These are phyloP conservation scores for Rhododendron ovatum DNA, from an alignment of 148 eudicot species.

Conservation along the genomic window DNA sequence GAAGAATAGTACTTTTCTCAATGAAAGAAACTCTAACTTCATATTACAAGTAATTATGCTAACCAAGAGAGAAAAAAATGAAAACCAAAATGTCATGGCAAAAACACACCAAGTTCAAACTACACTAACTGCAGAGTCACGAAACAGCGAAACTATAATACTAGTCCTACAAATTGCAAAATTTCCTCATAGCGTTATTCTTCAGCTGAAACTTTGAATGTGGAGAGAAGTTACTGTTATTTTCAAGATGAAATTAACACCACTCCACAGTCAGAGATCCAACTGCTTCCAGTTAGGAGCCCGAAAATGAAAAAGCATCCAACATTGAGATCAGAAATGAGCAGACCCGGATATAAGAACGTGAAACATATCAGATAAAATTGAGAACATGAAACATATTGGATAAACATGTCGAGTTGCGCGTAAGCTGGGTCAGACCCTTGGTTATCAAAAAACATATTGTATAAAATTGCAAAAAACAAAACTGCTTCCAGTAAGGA, in stretches of 20 bases:
- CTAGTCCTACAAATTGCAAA: background rate
- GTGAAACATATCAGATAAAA: background rate
- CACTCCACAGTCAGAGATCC: background rate
- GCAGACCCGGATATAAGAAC: background rate
- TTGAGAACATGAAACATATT: background rate
- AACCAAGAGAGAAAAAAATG: background rate
- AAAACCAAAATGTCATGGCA: background rate
- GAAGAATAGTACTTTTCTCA: background rate
- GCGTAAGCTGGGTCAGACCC: background rate
- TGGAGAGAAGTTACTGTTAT: background rate
- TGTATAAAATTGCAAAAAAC: background rate
- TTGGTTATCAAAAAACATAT: background rate
- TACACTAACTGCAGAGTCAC: background rate
- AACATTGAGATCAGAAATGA: background rate
- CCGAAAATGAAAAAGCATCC: background rate
- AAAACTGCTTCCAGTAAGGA: background rate
- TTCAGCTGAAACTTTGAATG: background rate
- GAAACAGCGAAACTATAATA: background rate
- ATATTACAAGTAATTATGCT: background rate
- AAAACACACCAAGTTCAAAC: background rate
- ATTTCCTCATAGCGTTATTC: background rate
- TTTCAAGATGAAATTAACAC: background rate
- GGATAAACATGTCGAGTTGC: background rate
- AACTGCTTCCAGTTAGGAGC: background rate
- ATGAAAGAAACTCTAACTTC: background rate